Base-by-base conservation (phyloP, 148 eudicot species). In the Polygonum aviculare region DNA sequence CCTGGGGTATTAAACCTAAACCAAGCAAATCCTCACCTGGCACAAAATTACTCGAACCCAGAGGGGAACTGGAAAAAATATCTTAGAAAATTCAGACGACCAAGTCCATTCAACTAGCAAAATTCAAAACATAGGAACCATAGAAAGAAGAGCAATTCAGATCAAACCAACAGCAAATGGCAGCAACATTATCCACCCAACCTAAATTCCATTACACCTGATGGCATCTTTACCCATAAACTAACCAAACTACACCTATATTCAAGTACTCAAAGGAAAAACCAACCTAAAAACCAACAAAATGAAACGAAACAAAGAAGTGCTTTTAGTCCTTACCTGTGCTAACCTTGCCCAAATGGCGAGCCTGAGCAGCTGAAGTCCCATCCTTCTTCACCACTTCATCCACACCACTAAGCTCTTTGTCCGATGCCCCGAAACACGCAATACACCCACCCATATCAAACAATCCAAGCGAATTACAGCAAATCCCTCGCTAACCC, bases 361-460 rank as follows among this genome's bases (percentile, higher is more conserved):
- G 39, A 35, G 35, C 36, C 14, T 26, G 39, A 11, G 35, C 36
- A 35, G 36, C 26, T 22, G 70, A 26, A 22, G 15, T 21, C 35
- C 26, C 70, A 22, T 63, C 70, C 39, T 63, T 62, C 69, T 62
- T 63, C 36, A 35, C 35, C 14, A 63, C 70, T 63, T 63, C 70
- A 26, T 63, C 26, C 35, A 35, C 70, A 63, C 70, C 14, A 26
- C 16, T 63, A 36, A 16, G 38, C 26, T 12, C 19, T 63, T 22
- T 26, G 39, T 63, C 26, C 26, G 70, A 63, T 63, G 70, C 6
- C 26, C 33, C 70, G 21, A 63, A 63, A 22, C 70, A 63, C 6
- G 70, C 14, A 63, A 63, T 22, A 63, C 70, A 63, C 70, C 70
- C 70, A 63, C 70, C 70, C 70, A 63, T 63, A 35, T 63, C 70